Conservation (phyloP, 768 basidiomycete genomes). For the Gloeostereum incarnatum region DNA sequence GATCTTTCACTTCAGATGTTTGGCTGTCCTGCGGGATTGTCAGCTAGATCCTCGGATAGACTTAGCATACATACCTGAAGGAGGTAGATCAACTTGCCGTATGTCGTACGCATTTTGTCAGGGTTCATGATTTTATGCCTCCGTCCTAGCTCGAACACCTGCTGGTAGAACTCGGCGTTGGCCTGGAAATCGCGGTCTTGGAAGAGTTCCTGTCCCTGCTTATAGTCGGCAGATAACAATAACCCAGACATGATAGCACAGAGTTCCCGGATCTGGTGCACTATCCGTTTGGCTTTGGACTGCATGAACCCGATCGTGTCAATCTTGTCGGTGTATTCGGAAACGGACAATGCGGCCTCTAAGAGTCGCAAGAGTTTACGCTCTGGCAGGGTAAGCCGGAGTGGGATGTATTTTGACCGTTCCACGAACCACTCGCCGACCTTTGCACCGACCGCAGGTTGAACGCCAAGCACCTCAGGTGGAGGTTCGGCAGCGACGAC, state of each 20-base stretch:
- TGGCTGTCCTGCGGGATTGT: slow-evolving; percentile 60
- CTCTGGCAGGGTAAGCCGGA: slow-evolving; percentile 65
- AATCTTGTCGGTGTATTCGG: slow-evolving; percentile 87
- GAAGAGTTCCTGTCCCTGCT: slow-evolving; percentile 82
- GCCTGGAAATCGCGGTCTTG: slow-evolving; percentile 71
- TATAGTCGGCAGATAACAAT: slow-evolving; percentile 77
- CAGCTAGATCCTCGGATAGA: background rate
- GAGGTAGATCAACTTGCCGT: slow-evolving; percentile 79
- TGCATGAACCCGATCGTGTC: slow-evolving; percentile 72
- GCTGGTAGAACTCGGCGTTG: slow-evolving; percentile 74
- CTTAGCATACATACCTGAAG: slow-evolving; percentile 48
- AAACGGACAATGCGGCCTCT: slow-evolving; percentile 77
- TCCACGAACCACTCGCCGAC: slow-evolving; percentile 86
- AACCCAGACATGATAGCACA: slow-evolving; percentile 85
- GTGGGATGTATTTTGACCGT: slow-evolving; percentile 70
- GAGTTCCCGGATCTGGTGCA: slow-evolving; percentile 78
- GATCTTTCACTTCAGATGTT: slow-evolving; percentile 70
- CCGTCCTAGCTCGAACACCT: slow-evolving; percentile 73
- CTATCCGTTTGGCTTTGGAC: slow-evolving; percentile 82
- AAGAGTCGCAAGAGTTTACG: slow-evolving; percentile 81
- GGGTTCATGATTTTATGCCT: slow-evolving; percentile 91
- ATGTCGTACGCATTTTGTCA: slow-evolving; percentile 85
- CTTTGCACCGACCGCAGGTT: slow-evolving; percentile 47
- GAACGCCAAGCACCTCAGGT: slow-evolving; percentile 35
- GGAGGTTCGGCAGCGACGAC: slow-evolving; percentile 19